Percentiles rank a stretch among this genome's conserved stretches.
Conservation (phyloP, 495 filamentous ascomycete genomes). For the Barbatosphaeria neglecta region DNA sequence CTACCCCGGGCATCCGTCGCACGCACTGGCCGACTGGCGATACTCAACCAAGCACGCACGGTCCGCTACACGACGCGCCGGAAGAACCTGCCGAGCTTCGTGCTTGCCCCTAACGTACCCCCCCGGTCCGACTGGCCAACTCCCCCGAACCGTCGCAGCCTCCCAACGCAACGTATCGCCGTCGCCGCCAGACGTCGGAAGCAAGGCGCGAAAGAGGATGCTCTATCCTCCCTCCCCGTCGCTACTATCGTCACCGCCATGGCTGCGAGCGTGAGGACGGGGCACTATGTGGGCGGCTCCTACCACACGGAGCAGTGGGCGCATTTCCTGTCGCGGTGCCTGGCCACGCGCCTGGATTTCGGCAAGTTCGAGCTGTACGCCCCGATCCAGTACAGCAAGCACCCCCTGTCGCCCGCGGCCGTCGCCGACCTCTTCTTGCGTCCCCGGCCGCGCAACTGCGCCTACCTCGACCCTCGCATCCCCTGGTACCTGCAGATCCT, state of each 20-base stretch:
- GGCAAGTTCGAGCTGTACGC: slow-evolving; percentile 34
- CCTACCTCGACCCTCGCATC: slow-evolving; percentile 52
- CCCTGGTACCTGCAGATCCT: slow-evolving; percentile 53
- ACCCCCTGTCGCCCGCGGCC: slow-evolving; percentile 29
- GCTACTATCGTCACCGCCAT: neutral
- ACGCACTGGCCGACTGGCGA: too few species aligned
- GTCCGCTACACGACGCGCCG: too few species aligned
- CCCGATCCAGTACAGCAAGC: slow-evolving; percentile 24
- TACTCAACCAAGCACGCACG: too few species aligned
- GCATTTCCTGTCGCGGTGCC: slow-evolving; percentile 32
- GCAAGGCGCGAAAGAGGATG: too few species aligned
- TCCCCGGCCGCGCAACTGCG: slow-evolving; percentile 33
- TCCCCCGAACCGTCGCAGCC: too few species aligned
- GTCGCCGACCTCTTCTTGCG: slow-evolving; percentile 51
- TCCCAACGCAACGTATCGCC: too few species aligned
- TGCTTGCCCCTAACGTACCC: too few species aligned
- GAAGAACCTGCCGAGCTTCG: too few species aligned
- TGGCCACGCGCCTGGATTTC: slow-evolving; percentile 30
- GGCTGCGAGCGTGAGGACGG: neutral
- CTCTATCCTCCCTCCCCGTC: too few species aligned
- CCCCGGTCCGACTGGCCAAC: too few species aligned
- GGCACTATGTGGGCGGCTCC: neutral
- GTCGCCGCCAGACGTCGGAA: too few species aligned
- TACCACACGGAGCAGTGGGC: slow-evolving; percentile 30
- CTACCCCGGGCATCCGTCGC: too few species aligned